phyloP scores from a whole-genome alignment of 1,139 yeast genomes.

The Blastobotrys serpentis region DNA sequence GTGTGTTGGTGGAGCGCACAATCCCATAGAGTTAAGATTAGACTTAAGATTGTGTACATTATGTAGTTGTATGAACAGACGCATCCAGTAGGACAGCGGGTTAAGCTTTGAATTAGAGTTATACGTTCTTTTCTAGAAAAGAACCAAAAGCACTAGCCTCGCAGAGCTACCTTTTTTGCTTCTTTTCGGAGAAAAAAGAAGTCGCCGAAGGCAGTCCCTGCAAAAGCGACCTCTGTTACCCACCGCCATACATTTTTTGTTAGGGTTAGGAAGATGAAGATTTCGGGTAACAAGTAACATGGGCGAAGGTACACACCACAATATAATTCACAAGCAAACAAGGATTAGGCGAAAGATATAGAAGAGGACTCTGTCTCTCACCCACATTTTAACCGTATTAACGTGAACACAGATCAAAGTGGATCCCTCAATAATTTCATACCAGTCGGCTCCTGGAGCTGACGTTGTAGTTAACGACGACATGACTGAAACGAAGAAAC shows the following conservation, averaged over 20 bases:
- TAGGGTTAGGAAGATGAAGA: background rate
- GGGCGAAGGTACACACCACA: background rate
- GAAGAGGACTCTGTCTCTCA: background rate
- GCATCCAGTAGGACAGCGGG: no score
- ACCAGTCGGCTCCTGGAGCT: conserved; percentile 10
- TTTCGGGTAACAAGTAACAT: background rate
- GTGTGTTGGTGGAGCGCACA: no score
- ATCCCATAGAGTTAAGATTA: no score
- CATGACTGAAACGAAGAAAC: conserved; percentile 5
- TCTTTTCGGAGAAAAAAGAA: no score
- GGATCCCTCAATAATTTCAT: conserved; percentile 15
- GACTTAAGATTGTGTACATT: no score
- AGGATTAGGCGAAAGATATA: background rate
- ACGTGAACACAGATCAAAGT: background rate
- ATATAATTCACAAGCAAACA: background rate
- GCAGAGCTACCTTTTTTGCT: no score
- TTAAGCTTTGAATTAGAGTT: no score
- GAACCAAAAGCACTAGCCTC: no score
- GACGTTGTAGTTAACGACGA: conserved; percentile 10
- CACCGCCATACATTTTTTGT: background rate
- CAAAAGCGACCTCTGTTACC: background rate
- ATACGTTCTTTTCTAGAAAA: no score
- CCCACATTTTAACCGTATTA: background rate
- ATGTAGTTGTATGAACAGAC: no score
- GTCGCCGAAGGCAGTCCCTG: no score